phyloP scores from a whole-genome alignment of 768 basidiomycete species.

The Sutorius australiensis region DNA sequence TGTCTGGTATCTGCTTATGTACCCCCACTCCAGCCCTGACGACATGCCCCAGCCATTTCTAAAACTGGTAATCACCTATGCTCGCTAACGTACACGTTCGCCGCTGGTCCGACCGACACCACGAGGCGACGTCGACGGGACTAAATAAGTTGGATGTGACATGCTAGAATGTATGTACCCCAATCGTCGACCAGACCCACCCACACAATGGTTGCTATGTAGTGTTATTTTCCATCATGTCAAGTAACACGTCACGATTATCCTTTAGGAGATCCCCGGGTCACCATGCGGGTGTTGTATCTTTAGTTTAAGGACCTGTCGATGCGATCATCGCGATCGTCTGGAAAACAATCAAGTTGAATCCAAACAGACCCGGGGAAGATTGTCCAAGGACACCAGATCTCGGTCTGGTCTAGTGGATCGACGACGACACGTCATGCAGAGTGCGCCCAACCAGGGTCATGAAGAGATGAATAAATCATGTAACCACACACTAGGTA shows the following conservation, averaged over 20 bases:
- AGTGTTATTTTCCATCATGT: slow-evolving; percentile 42
- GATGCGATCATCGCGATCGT: background rate
- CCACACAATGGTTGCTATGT: slow-evolving; percentile 41
- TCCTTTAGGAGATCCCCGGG: too few relatives aligned
- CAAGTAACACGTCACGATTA: slow-evolving; percentile 12
- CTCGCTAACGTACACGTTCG: background rate
- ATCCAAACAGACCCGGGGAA: background rate
- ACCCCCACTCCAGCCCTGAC: slow-evolving; percentile 18
- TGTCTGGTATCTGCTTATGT: slow-evolving; percentile 24
- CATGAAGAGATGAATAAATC: slow-evolving; percentile 10
- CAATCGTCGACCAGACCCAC: background rate
- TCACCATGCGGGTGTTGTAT: too few relatives aligned
- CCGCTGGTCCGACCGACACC: background rate
- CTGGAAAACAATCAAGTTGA: background rate
- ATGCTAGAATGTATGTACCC: background rate
- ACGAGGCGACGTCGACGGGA: background rate
- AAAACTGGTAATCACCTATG: slow-evolving; percentile 5
- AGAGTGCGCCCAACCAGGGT: background rate
- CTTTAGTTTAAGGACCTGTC: background rate
- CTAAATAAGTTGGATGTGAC: background rate
- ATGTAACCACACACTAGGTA: slow-evolving; percentile 18
- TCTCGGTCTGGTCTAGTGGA: background rate
- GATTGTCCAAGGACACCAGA: background rate
- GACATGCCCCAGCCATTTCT: slow-evolving; percentile 16
- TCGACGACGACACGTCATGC: background rate